A percentile compares a stretch with the other conserved stretches of the same genome.
Evolutionary conservation across 345 rosid genomes (phyloP).

Genomic region (Citrus glauca): DNA sequence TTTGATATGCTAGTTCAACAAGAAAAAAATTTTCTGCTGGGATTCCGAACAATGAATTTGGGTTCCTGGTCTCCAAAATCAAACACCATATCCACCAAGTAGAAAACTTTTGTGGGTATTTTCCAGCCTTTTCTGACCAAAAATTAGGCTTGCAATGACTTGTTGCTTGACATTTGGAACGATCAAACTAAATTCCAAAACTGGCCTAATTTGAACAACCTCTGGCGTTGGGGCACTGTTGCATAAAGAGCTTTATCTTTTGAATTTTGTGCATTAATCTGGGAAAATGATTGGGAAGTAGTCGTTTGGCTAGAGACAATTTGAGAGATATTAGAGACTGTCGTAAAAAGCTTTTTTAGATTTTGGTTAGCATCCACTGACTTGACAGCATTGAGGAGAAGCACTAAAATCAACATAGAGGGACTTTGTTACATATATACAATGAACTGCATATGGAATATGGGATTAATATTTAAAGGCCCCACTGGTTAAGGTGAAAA

Average conservation of each 20-base stretch:
- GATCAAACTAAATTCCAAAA: background rate
- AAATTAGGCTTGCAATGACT: constrained; percentile 11
- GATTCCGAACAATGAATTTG: background rate
- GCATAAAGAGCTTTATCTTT: background rate
- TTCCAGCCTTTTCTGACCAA: constrained; percentile 8
- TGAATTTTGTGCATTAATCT: constrained; percentile 1
- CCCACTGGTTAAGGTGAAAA: background rate
- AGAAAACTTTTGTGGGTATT: constrained; percentile 5
- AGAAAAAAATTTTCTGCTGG: background rate
- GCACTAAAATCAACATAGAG: background rate
- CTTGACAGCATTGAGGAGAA: background rate
- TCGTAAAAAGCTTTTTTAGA: background rate
- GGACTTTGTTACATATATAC: background rate
- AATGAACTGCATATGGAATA: too few relatives aligned
- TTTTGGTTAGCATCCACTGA: background rate
- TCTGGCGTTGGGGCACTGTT: background rate
- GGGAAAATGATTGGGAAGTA: background rate
- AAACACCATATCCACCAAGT: background rate
- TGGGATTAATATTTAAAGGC: too few relatives aligned
- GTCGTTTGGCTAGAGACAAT: background rate
- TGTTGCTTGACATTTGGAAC: background rate
- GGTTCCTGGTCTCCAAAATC: background rate
- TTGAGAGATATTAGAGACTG: background rate
- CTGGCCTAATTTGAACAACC: constrained; percentile 16
- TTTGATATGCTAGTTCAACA: constrained; percentile 3